phyloP scores from a whole-genome alignment of 2,329 filamentous ascomycete genomes.

The Acrocalymma vagum region DNA sequence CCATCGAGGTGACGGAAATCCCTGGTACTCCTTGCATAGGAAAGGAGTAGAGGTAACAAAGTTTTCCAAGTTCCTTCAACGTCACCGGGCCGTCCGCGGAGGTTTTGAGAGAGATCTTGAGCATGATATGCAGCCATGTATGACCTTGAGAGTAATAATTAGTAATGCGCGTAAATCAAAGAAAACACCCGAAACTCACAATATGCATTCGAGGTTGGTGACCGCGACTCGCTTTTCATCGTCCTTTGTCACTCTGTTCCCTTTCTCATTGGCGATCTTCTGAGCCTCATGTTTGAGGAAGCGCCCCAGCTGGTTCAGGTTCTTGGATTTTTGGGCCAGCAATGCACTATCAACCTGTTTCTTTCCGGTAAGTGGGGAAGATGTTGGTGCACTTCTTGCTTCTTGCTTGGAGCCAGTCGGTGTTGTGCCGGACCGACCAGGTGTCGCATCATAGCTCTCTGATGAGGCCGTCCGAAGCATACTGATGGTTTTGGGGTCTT shows the following conservation, averaged over 20 bases:
- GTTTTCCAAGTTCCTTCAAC: slow-evolving; percentile 48
- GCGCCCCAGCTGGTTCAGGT: slow-evolving; percentile 52
- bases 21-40: slow-evolving; percentile 39
- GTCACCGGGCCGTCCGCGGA: slow-evolving; percentile 40
- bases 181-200: slow-evolving; percentile 41
- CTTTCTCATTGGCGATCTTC: slow-evolving; percentile 40
- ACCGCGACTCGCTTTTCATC: slow-evolving; percentile 51
- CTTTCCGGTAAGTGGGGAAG: slow-evolving; percentile 38
- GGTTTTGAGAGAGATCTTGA: slow-evolving; percentile 37
- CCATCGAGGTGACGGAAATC: slow-evolving; percentile 50
- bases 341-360: slow-evolving; percentile 44
- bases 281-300: slow-evolving; percentile 56
- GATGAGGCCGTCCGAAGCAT: slow-evolving; percentile 47
- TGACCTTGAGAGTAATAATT: slow-evolving; percentile 30
- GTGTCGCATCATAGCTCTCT: slow-evolving; percentile 44
- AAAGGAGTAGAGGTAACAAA: slow-evolving; percentile 44
- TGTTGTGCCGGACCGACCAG: slow-evolving; percentile 42
- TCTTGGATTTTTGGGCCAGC: slow-evolving; percentile 49
- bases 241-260: slow-evolving; percentile 33
- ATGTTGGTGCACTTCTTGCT: slow-evolving; percentile 33
- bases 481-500: slow-evolving; percentile 40
- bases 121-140: slow-evolving; percentile 49
- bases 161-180: slow-evolving; percentile 11
- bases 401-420: slow-evolving; percentile 34
- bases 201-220: slow-evolving; percentile 55